phyloP scores from a whole-genome alignment of 352 stramenopile genomes.

The Globisporangium okanoganense region DNA sequence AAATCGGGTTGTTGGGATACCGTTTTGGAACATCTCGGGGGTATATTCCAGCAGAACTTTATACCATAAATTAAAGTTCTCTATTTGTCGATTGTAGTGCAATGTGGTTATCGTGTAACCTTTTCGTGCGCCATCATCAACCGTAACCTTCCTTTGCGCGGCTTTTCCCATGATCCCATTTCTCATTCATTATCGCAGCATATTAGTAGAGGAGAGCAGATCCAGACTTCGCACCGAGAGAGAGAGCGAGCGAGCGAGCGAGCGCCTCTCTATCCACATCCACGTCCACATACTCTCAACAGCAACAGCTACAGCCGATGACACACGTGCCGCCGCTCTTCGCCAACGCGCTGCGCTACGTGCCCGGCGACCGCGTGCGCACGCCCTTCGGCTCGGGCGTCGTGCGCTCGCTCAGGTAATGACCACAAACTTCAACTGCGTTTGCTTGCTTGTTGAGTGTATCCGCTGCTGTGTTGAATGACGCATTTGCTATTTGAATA shows the following conservation, averaged over 20 bases:
- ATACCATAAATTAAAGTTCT: no score
- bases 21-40: no score
- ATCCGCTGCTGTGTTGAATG: not conserved
- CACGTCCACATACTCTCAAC: not conserved
- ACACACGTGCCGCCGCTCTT: slow-evolving; percentile 61
- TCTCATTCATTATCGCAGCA: no score
- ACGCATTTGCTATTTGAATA: not conserved
- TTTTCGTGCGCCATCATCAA: no score
- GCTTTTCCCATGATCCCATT: not conserved
- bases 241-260: not conserved
- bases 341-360: slow-evolving; percentile 63
- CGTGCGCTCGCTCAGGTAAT: slow-evolving; percentile 32
- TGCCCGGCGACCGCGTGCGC: slow-evolving; percentile 51
- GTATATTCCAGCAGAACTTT: no score
- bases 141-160: no score
- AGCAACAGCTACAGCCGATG: not conserved
- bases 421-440: not conserved
- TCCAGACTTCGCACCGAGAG: no score
- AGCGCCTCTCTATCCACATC: not conserved
- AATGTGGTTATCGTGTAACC: no score
- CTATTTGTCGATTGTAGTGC: no score
- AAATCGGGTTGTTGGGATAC: no score
- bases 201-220: no score
- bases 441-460: not conserved
- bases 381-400: slow-evolving; percentile 61